Base-by-base conservation (phyloP, 2,329 filamentous ascomycete genomes). In the Aphanocladium album region DNA sequence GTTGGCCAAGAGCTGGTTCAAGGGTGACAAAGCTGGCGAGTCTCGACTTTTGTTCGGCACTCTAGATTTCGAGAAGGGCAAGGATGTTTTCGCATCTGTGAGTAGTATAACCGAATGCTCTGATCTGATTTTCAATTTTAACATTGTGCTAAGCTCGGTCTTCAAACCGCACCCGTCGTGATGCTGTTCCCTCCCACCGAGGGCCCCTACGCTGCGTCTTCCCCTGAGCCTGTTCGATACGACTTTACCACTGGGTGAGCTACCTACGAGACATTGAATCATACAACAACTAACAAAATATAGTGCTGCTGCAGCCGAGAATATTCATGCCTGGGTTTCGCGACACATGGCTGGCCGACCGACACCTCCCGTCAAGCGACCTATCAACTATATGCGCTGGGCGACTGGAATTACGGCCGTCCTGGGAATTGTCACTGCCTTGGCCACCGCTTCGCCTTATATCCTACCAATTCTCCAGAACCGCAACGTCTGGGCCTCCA, bases 131-230 rank as follows among this genome's bases (percentile, higher is more conserved):
- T 30, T 30, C 30, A 21, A 23, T 7, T 54, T 3, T 60, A 52
- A 58, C 57, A 37, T 16, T 46, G 5, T 30, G 11, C 14, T 25
- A 45, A 98, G 93, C 84, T 98, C 67, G 88, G 90, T 75, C 86
- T 99, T 46, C 91, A 96, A 86, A 97, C 93, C 51, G 95, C 95
- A 7, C 95, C 95, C 1, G 89, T 98, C 43, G 82, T 99, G 47
- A 79, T 97, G 49, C 79, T 96, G 66, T 98, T 95, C 80, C 90
- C 86, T 64, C 91, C 95, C 25, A 97, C 93, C 5, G 77, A 82
- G 60, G 95, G 95, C 19, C 89, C 90, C 27, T 84, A 91, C 73
- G 92, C 93, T 56, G 88, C 85, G 66, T 70, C 84, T 50, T 85
- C 89, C 60, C 75, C 79, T 56, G 84, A 89, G 17, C 91, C 93